These are phyloP conservation scores for Dictyostelium firmibasis DNA, from an alignment of 78 protist genomes.

Conservation along the genomic window DNA sequence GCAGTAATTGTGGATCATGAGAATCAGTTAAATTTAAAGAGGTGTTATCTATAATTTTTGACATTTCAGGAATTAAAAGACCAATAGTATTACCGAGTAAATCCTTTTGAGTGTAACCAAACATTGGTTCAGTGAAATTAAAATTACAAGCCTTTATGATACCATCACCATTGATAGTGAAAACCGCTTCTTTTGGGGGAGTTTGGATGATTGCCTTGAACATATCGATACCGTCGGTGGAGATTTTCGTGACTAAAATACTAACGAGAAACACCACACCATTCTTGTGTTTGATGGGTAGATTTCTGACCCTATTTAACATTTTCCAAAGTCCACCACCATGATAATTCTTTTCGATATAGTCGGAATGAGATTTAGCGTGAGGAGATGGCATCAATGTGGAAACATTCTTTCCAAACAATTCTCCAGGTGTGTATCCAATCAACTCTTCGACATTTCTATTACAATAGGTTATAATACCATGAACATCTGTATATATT, in stretches of 20 bases:
- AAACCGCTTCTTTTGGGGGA: slow-evolving; percentile 48
- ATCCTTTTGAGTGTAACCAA: slow-evolving; percentile 63
- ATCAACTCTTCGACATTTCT: slow-evolving; percentile 46
- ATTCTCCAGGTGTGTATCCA: slow-evolving; percentile 41
- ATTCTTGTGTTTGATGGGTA: slow-evolving; percentile 40
- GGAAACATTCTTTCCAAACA: slow-evolving; percentile 46
- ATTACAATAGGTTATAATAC: slow-evolving; percentile 44
- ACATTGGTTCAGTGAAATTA: slow-evolving; percentile 59
- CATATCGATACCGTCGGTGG: slow-evolving; percentile 56
- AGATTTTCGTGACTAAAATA: slow-evolving; percentile 26
- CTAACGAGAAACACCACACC: slow-evolving; percentile 45
- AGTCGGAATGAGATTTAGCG: not conserved
- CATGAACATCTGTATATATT: slow-evolving; percentile 40
- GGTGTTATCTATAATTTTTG: slow-evolving; percentile 2
- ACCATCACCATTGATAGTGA: slow-evolving; percentile 39
- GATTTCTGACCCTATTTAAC: slow-evolving; percentile 48
- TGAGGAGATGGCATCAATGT: slow-evolving; percentile 44
- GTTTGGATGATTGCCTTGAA: slow-evolving; percentile 44
- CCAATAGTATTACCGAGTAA: slow-evolving; percentile 46
- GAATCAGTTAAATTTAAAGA: not conserved
- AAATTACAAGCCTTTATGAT: slow-evolving; percentile 45
- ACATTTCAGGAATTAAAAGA: slow-evolving; percentile 42
- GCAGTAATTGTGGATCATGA: not conserved
- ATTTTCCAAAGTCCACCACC: slow-evolving; percentile 41
- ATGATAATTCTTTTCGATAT: slow-evolving; percentile 47